Evolutionary conservation across 2,329 filamentous ascomycete species (phyloP).

Genomic region (Spiromastix sp.): DNA sequence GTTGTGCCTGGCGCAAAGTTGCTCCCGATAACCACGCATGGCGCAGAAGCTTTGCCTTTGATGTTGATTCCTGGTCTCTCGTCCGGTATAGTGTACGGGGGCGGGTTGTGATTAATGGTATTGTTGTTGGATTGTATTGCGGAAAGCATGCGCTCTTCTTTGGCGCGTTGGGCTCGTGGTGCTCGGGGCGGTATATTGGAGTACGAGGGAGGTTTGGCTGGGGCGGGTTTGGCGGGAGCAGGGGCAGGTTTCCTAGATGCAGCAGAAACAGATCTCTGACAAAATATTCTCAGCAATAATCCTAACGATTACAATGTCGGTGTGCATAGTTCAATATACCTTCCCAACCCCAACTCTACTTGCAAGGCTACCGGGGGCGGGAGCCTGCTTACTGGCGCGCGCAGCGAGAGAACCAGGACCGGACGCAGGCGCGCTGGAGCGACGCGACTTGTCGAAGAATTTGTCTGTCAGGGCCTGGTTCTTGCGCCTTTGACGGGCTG

Average conservation of each 20-base stretch:
- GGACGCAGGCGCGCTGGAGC: constrained; percentile 37
- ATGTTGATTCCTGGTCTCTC: constrained; percentile 40
- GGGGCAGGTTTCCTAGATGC: constrained; percentile 29
- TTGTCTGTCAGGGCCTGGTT: constrained; percentile 48
- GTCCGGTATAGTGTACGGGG: constrained; percentile 22
- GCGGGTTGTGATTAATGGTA: constrained; percentile 20
- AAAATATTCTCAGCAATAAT: not conserved
- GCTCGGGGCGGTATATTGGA: no score
- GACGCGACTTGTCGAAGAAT: constrained; percentile 46
- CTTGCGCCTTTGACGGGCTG: constrained; percentile 45
- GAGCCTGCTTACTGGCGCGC: constrained; percentile 29
- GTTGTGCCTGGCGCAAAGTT: constrained; percentile 59
- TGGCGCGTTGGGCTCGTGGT: constrained; percentile 25
- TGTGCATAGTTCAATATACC: no score
- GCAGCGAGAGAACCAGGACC: constrained; percentile 24
- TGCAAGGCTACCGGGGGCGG: constrained; percentile 41
- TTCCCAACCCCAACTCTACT: constrained; percentile 51
- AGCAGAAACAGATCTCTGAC: constrained; percentile 31
- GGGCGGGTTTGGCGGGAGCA: constrained; percentile 22
- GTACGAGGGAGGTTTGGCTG: no score
- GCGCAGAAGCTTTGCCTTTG: constrained; percentile 42
- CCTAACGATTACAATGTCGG: not conserved
- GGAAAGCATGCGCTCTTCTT: constrained; percentile 20
- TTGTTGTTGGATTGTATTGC: constrained; percentile 17
- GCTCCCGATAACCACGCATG: constrained; percentile 48